A percentile compares a stretch with the other conserved stretches of the same genome.
Evolutionary conservation across 257 asterid species (phyloP).

Genomic region (Solanum dulcamara): DNA sequence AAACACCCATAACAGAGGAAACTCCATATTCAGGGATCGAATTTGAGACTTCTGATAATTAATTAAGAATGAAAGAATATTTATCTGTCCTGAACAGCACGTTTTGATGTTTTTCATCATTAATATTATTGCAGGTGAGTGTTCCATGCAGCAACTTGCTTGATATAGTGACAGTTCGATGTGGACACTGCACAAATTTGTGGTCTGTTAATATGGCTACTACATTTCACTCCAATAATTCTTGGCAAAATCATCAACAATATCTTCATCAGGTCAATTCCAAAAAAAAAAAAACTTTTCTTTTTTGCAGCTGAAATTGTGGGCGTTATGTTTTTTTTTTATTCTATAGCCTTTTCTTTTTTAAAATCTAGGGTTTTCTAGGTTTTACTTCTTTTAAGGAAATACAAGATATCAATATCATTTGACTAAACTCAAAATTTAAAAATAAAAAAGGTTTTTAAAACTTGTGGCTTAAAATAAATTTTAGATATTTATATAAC

Average conservation of each 20-base stretch:
- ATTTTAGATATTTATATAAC: neutral
- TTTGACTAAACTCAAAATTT: no score
- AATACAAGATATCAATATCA: no score
- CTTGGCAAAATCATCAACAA: constrained; percentile 18
- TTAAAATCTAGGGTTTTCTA: constrained; percentile 33
- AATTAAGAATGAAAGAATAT: no score
- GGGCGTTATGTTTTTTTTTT: constrained; percentile 24
- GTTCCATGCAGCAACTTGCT: constrained; percentile 80
- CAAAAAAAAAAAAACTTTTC: neutral
- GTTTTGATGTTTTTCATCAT: neutral
- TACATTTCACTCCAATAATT: constrained; percentile 53
- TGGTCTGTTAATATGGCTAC: constrained; percentile 92
- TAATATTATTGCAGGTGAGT: constrained; percentile 49
- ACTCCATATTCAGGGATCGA: neutral
- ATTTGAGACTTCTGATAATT: neutral
- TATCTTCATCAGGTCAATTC: constrained; percentile 8
- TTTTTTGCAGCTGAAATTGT: constrained; percentile 33
- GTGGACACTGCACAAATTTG: constrained; percentile 81
- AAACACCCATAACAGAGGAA: neutral
- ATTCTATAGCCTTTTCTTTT: neutral
- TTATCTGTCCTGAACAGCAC: no score
- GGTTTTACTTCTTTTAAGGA: constrained; percentile 41
- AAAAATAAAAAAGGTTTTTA: neutral
- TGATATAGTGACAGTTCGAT: constrained; percentile 82
- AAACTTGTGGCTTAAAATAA: neutral